These are phyloP conservation scores for Linum trigynum DNA, from an alignment of 345 rosid species.

Conservation along the genomic window DNA sequence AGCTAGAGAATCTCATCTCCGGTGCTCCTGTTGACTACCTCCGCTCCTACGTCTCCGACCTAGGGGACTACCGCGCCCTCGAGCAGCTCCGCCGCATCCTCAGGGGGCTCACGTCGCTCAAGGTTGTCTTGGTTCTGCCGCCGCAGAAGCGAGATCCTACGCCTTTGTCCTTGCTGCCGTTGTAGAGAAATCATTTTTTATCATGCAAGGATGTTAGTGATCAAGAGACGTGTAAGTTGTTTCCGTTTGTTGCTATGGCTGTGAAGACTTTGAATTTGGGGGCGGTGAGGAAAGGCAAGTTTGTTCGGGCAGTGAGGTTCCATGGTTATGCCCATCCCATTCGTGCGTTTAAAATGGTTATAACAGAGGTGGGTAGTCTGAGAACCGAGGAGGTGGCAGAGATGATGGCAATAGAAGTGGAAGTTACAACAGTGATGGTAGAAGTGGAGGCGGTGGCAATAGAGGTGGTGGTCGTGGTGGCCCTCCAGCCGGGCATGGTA, in stretches of 20 bases:
- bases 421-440: conserved; percentile 31
- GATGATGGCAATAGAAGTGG: conserved; percentile 18
- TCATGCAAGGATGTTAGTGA: not conserved
- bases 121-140: conserved; percentile 72
- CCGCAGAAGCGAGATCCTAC: conserved; percentile 80
- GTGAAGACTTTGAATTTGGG: conserved; percentile 45
- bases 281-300: conserved; percentile 18
- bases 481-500: conserved; percentile 24
- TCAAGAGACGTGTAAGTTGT: conserved; percentile 11
- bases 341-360: conserved; percentile 22
- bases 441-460: conserved; percentile 33
- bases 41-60: conserved; percentile 92
- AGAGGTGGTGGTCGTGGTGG: conserved; percentile 51
- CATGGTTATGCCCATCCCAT: conserved; percentile 27
- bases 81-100: conserved; percentile 92
- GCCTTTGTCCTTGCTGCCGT: conserved; percentile 75
- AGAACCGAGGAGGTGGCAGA: conserved; percentile 35
- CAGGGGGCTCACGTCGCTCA: conserved; percentile 61
- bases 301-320: conserved; percentile 17
- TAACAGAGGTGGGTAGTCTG: conserved; percentile 34
- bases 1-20: conserved; percentile 70
- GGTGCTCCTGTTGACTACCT: conserved; percentile 96
- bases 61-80: conserved; percentile 89
- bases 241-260: conserved; percentile 24
- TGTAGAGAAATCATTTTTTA: conserved; percentile 30